Evolutionary conservation across 257 asterid genomes (phyloP).

Genomic region (Solanum acaule): DNA sequence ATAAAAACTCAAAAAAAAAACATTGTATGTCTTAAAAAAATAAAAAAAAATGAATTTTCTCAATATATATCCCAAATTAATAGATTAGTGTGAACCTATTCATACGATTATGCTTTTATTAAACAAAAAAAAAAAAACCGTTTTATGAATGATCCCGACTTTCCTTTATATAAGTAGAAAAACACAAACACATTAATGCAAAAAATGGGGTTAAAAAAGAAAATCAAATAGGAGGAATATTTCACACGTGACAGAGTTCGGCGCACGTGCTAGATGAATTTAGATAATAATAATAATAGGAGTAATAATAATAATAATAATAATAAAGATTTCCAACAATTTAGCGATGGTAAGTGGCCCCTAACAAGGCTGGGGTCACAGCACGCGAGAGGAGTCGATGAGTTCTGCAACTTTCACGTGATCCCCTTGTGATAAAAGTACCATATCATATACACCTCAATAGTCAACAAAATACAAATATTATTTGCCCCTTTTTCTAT

Average conservation of each 20-base stretch:
- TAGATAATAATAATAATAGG: background rate
- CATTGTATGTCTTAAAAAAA: too few relatives aligned
- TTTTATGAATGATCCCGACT: too few relatives aligned
- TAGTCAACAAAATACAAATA: background rate
- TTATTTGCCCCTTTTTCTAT: background rate
- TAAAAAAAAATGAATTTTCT: too few relatives aligned
- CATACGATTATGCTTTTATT: background rate
- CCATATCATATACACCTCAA: background rate
- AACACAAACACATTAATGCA: too few relatives aligned
- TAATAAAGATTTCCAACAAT: background rate
- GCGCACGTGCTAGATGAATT: slow-evolving; percentile 14
- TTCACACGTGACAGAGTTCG: slow-evolving; percentile 14
- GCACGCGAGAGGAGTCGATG: background rate
- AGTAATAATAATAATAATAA: too few relatives aligned
- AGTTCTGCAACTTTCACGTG: slow-evolving; percentile 3
- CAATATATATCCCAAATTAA: too few relatives aligned
- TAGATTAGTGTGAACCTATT: background rate
- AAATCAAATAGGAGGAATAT: background rate
- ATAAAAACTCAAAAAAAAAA: background rate
- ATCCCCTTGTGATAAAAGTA: background rate
- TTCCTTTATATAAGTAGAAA: background rate
- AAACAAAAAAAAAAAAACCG: background rate
- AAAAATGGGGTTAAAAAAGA: background rate
- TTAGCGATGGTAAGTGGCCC: background rate
- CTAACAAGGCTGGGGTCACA: background rate